Base-by-base conservation (phyloP, 1,139 yeast species). In the Geotrichum histeridarum region DNA sequence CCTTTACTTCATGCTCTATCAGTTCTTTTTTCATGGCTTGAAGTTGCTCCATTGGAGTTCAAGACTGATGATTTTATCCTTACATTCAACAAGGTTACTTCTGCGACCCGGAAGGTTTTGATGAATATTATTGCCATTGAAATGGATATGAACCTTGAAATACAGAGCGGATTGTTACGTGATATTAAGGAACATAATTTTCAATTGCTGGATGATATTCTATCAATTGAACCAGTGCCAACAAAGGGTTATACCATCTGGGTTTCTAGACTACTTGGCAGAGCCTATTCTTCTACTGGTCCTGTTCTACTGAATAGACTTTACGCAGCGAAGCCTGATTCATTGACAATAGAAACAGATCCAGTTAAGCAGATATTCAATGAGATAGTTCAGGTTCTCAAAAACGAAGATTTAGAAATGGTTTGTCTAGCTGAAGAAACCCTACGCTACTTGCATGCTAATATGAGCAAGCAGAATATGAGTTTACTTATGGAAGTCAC, bases 161-260 rank as follows among this genome's bases (percentile, higher is more conserved):
- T 51, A 33, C 52, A 43, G 37, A n/a, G 43, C 8, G 15, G n/a
- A 1, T 35, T 48, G 11, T 42, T 48, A 4, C n/a, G 15, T 9
- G 41, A 35, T 12, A 7, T 18, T 8, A 17, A 31, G 12, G 35
- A 35, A 12, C 22, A 33, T 7, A 12, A 43, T 5, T 11, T 11
- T 6, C 15, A 38, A 8, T 11, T 52, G 42, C n/a, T 52, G 8
- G n/a, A 18, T 35, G 39, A 42, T 3, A 18, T 52, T 18, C 12
- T 42, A 27, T 12, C 30, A 14, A 12, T 48, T 12, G 43, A 53
- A n/a, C 32, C 50, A n/a, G 27, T 43, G 17, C n/a, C 33, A 12
- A 47, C 53, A 15, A 46, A 37, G 30, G 55, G 52, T 8, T 53
- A 44, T 32, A 45, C 47, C 9, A 36, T 32, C n/a, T 53, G 55